A percentile compares a stretch with the other conserved stretches of the same genome.
Evolutionary conservation across 192 early-diverging fungal species (phyloP).

Genomic region (Backusella circina): DNA sequence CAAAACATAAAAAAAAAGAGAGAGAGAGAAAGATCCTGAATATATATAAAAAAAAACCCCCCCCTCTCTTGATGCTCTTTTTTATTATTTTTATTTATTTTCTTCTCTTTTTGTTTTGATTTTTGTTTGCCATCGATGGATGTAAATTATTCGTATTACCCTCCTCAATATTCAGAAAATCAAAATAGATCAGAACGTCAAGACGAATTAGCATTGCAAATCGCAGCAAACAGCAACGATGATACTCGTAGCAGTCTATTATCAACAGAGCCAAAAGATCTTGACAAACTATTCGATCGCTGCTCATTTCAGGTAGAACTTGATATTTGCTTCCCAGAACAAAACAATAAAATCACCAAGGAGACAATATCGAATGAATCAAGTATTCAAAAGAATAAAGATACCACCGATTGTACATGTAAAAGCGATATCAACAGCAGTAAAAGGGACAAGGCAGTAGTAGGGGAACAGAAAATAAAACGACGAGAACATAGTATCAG

Average conservation of each 20-base stretch:
- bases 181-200: not conserved
- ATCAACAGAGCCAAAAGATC: not conserved
- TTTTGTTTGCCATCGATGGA: not conserved
- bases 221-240: not conserved
- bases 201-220: not conserved
- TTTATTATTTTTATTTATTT: not conserved
- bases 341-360: not conserved
- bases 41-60: no score
- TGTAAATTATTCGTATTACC: conserved; percentile 1
- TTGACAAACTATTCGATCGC: conserved; percentile 10
- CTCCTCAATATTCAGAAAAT: not conserved
- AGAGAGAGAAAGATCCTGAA: not conserved
- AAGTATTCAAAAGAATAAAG: not conserved
- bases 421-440: no score
- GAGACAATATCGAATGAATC: not conserved
- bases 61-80: not conserved
- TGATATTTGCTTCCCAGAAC: conserved; percentile 14
- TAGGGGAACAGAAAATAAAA: not conserved
- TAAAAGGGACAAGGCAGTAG: not conserved
- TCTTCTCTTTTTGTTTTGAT: not conserved
- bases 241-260: not conserved
- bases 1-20: not conserved
- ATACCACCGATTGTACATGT: not conserved
- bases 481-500: not conserved
- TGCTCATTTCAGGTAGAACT: not conserved